Percentiles rank a stretch among this genome's conserved stretches.
phyloP scores from a whole-genome alignment of 306 rosid species.

The Herpetospermum pedunculosum region DNA sequence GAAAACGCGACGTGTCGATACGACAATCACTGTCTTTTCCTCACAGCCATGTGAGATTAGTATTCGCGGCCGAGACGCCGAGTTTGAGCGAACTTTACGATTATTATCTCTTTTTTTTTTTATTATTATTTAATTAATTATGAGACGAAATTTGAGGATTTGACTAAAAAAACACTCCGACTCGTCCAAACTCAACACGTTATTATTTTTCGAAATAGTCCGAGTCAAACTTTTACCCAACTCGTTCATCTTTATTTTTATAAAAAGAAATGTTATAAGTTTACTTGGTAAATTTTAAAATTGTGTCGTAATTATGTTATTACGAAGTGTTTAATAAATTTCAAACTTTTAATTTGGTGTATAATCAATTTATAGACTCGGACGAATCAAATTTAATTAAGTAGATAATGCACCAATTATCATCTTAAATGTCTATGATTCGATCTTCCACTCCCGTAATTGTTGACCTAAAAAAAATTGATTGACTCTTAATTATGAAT shows the following conservation, averaged over 20 bases:
- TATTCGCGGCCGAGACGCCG: conserved; percentile 13
- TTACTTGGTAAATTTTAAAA: no score
- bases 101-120: not conserved
- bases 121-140: not conserved
- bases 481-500: no score
- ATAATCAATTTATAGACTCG: no score
- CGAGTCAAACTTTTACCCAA: not conserved
- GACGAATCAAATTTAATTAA: no score
- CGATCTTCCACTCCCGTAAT: no score
- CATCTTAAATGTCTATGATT: no score
- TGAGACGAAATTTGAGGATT: not conserved
- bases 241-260: not conserved
- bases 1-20: not conserved
- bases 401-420: no score
- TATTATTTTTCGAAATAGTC: not conserved
- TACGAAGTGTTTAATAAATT: no score
- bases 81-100: not conserved
- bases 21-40: not conserved
- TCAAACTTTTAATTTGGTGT: no score
- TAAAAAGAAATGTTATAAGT: no score
- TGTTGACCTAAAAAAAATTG: no score
- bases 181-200: not conserved
- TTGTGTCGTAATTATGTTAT: no score
- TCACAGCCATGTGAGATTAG: not conserved
- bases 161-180: not conserved